A percentile compares a stretch with the other conserved stretches of the same genome.
Evolutionary conservation across 345 rosid genomes (phyloP).

Genomic region (Arabidopsis suecica): DNA sequence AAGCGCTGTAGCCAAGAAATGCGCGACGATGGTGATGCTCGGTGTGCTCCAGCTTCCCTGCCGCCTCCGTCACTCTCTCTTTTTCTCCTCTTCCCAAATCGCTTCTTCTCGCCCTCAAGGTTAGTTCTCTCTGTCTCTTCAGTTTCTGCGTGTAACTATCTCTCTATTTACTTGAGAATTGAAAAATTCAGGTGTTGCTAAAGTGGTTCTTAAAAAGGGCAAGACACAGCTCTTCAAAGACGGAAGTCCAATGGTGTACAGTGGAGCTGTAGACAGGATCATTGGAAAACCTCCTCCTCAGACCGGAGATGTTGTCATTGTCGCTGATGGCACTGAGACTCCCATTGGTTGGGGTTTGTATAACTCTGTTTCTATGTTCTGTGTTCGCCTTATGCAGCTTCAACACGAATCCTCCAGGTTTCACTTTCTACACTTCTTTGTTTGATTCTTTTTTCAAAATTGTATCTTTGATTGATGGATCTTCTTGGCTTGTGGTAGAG

Average conservation of each 20-base stretch:
- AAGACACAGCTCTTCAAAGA: constrained; percentile 87
- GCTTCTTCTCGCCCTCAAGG: constrained; percentile 61
- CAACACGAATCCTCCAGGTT: constrained; percentile 82
- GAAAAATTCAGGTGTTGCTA: constrained; percentile 59
- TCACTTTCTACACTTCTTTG: background rate
- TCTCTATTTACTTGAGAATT: background rate
- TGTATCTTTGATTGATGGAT: background rate
- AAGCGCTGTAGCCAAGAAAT: constrained; percentile 17
- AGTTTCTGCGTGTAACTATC: background rate
- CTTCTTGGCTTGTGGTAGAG: constrained; percentile 50
- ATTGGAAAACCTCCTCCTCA: constrained; percentile 81
- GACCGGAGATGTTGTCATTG: constrained; percentile 86
- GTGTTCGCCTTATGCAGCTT: constrained; percentile 93
- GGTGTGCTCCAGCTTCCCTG: constrained; percentile 49
- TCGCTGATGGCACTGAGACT: constrained; percentile 82
- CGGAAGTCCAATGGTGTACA: constrained; percentile 91
- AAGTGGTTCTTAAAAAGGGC: constrained; percentile 91
- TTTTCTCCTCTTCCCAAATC: constrained; percentile 53
- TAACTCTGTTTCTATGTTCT: constrained; percentile 86
- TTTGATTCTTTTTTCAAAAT: background rate
- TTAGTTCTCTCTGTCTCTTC: constrained; percentile 43
- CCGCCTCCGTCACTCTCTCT: constrained; percentile 46
- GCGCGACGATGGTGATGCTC: constrained; percentile 36
- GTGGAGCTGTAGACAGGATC: constrained; percentile 90
- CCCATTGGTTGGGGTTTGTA: constrained; percentile 89